Percentiles rank a stretch among this genome's conserved stretches.
Conservation (phyloP, 2,329 filamentous ascomycete species). For the Hirsutella thompsonii region DNA sequence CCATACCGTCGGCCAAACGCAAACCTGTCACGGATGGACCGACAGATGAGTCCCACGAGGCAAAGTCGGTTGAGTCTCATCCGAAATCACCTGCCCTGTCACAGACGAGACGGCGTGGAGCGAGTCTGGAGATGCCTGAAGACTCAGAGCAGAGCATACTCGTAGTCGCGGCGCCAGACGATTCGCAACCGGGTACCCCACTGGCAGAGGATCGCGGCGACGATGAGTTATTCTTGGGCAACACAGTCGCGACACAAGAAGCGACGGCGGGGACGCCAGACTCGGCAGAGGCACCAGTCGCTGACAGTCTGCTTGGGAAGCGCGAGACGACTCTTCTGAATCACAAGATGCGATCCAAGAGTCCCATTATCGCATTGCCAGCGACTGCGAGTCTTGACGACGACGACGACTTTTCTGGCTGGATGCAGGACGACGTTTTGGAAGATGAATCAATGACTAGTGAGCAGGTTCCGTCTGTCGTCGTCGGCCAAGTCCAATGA, state of each 20-base stretch:
- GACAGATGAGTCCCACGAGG: constrained; percentile 10
- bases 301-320: neutral
- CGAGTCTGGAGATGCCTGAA: constrained; percentile 20
- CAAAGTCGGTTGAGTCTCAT: constrained; percentile 15
- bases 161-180: constrained; percentile 51
- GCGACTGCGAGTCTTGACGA: constrained; percentile 7
- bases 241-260: neutral
- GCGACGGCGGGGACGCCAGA: neutral
- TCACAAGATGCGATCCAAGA: neutral
- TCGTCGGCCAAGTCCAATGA: neutral
- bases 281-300: neutral
- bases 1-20: constrained; percentile 47
- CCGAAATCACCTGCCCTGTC: constrained; percentile 18
- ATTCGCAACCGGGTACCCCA: constrained; percentile 46
- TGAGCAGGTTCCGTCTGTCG: neutral
- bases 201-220: constrained; percentile 19
- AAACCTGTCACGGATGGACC: constrained; percentile 31
- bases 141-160: constrained; percentile 39
- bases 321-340: neutral
- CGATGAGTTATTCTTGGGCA: constrained; percentile 7
- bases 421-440: constrained; percentile 16
- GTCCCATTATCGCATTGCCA: constrained; percentile 7
- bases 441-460: constrained; percentile 5
- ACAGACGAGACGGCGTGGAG: constrained; percentile 24
- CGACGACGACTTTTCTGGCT: constrained; percentile 22